Evolutionary conservation across 345 rosid genomes (phyloP).

Genomic region (Citrus glauca): DNA sequence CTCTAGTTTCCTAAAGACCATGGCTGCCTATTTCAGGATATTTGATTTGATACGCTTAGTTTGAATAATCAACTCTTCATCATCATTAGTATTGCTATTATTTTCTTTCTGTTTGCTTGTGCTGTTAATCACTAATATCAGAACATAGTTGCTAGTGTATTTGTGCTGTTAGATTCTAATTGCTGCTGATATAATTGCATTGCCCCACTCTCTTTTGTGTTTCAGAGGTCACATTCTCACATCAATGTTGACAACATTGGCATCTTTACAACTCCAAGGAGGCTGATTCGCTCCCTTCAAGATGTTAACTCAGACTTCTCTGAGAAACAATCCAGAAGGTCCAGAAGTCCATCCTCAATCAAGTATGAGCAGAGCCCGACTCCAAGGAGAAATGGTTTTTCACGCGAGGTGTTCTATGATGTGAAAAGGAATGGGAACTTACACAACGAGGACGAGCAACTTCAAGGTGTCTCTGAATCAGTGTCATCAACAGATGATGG

Average conservation of each 20-base stretch:
- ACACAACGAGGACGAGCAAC: constrained; percentile 24
- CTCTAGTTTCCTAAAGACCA: neutral
- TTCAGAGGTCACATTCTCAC: constrained; percentile 58
- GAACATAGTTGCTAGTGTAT: neutral
- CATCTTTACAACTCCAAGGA: constrained; percentile 72
- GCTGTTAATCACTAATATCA: neutral
- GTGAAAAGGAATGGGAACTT: constrained; percentile 39
- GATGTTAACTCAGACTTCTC: constrained; percentile 46
- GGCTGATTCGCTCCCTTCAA: constrained; percentile 74
- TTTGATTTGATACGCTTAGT: neutral
- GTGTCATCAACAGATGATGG: constrained; percentile 53
- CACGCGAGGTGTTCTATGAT: constrained; percentile 30
- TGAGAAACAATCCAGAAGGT: constrained; percentile 31
- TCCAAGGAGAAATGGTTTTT: constrained; percentile 44
- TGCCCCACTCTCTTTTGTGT: constrained; percentile 18
- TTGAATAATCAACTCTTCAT: neutral
- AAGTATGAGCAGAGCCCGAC: constrained; percentile 40
- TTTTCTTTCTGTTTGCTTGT: neutral
- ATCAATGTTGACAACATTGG: constrained; percentile 40
- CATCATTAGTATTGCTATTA: neutral
- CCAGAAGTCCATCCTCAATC: constrained; percentile 50
- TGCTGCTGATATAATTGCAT: constrained; percentile 7
- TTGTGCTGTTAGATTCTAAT: constrained; percentile 3
- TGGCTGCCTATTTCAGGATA: neutral
- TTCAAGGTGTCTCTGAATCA: constrained; percentile 42